phyloP scores from a whole-genome alignment of 1,139 yeast species.

The Debaryomyces subglobosus region DNA sequence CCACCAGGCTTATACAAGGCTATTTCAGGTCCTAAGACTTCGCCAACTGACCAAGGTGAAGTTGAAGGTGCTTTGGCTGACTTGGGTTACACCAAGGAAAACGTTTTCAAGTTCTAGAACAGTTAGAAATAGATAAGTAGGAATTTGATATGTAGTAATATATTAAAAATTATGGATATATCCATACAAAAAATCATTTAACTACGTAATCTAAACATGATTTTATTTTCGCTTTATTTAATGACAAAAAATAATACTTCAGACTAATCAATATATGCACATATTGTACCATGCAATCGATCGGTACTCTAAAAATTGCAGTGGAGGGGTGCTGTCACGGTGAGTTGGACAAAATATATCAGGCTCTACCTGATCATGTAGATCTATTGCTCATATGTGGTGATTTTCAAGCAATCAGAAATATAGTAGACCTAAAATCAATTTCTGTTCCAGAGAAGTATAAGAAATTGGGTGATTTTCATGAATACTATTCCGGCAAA shows the following conservation, averaged over 20 bases:
- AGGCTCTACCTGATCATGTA: constrained; percentile 29
- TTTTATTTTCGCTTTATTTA: neutral
- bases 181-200: neutral
- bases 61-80: constrained; percentile 85
- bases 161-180: neutral
- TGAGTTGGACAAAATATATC: constrained; percentile 64
- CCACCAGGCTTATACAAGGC: constrained; percentile 64
- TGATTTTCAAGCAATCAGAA: constrained; percentile 77
- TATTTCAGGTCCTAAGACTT: constrained; percentile 76
- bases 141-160: neutral
- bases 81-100: constrained; percentile 83
- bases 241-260: neutral
- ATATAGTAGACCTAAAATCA: constrained; percentile 62
- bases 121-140: constrained; percentile 2
- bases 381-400: constrained; percentile 86
- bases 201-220: neutral
- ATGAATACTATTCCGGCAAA: constrained; percentile 64
- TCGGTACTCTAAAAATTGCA: constrained; percentile 48
- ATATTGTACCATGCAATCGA: neutral
- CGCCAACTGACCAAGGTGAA: constrained; percentile 95
- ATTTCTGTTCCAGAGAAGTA: constrained; percentile 65
- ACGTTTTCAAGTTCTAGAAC: constrained; percentile 82
- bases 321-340: constrained; percentile 97
- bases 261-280: neutral
- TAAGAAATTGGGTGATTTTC: constrained; percentile 73